Evolutionary conservation across 2,329 filamentous ascomycete species (phyloP).

Genomic region (Pseudovirgaria hyperparasitica): DNA sequence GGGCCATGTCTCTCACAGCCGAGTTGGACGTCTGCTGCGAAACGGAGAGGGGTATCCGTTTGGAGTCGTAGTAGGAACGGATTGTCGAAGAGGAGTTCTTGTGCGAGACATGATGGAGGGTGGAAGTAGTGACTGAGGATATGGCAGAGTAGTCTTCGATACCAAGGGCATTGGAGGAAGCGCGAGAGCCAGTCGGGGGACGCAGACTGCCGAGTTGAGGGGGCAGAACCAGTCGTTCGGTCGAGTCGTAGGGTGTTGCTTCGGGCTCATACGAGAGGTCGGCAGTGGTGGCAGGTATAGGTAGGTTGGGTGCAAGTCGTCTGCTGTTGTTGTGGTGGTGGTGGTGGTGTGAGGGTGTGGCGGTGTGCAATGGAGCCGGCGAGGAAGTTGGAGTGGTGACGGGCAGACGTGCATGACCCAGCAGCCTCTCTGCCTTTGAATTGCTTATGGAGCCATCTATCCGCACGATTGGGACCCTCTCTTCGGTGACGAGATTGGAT

Average conservation of each 20-base stretch:
- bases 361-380: conserved; percentile 6
- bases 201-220: conserved; percentile 12
- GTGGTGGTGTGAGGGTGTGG: conserved; percentile 5
- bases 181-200: conserved; percentile 10
- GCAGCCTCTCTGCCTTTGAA: conserved; percentile 24
- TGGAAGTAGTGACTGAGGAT: conserved; percentile 13
- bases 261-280: conserved; percentile 13
- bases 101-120: conserved; percentile 21
- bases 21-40: conserved; percentile 34
- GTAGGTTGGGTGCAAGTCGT: conserved; percentile 19
- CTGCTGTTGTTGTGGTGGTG: conserved; percentile 13
- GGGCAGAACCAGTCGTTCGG: conserved; percentile 6
- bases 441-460: no score
- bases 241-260: conserved; percentile 9
- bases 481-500: no score
- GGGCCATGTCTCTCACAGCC: conserved; percentile 29
- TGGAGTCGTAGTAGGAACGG: conserved; percentile 30
- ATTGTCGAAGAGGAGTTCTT: conserved; percentile 28
- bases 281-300: conserved; percentile 17
- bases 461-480: no score
- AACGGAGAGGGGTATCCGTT: conserved; percentile 25
- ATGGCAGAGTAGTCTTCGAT: conserved; percentile 10
- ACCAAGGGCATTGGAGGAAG: conserved; percentile 21
- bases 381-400: conserved; percentile 14
- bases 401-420: conserved; percentile 21